Evolutionary conservation across 2,329 filamentous ascomycete genomes (phyloP), one percentile per base, ranked within the genome.

Genomic region (Exophiala xenobiotica): DNA sequence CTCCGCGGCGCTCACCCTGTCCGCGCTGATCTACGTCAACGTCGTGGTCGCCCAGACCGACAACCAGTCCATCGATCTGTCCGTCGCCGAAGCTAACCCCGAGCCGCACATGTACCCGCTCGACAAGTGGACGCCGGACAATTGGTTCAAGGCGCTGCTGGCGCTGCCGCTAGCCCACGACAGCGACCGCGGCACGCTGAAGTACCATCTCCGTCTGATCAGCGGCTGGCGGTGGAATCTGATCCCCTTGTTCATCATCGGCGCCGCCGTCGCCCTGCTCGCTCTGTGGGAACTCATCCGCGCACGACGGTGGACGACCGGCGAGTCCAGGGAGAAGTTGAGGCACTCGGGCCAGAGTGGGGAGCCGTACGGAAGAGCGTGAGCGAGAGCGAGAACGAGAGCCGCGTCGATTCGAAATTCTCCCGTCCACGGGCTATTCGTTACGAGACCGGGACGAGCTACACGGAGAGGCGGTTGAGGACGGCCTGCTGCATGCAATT

Each of bases 61-160:
- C 40, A 40, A 56, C 27, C 59, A 60, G 29, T 45, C 40, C 9
- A 61, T 66, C 55, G 56, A 65, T 31, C 45, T 62, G 9, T 54
- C 57, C 29, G 49, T 54, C 18, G 57, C 61, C 6, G 48, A 55
- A 39, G 60, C 59, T 27, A 58, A 60, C 12, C 63, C 67, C 16
- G 67, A 70, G 46, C 67, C 67, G 18, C 41, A 67, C 14, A 62
- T 67, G 22, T 67, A 65, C 58, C 53, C 57, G 18, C 42, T 57
- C 9, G 41, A 60, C 42, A 27, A 57, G 16, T 61, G 59, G 59
- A 61, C 59, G 38, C 59, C 59, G 9, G 59, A 61, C 46, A 60
- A 60, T 44, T 61, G 59, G 59, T 61, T 60, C 46, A 35, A 46
- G n/a, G 59, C 59, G 4, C 53, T 61, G 2, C 53, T 61, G 11